These are phyloP conservation scores for Sordariomycetes sp. DNA, from an alignment of 2,329 filamentous ascomycete species.

Conservation along the genomic window DNA sequence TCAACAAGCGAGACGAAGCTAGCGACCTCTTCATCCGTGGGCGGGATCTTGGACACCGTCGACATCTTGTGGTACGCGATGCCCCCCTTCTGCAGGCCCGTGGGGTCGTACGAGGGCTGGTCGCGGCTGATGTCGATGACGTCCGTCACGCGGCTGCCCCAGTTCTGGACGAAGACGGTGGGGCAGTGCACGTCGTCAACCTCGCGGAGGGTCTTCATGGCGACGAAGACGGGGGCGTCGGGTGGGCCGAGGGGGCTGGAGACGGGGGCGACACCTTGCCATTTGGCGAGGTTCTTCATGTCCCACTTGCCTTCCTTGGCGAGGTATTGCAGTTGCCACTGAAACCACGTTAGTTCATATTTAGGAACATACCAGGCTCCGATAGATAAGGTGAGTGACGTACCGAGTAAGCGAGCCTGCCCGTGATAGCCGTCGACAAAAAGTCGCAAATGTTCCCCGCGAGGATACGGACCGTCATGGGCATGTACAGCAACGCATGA, in stretches of 20 bases:
- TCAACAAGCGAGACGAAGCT: conserved; percentile 45
- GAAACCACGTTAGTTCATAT: conserved; percentile 44
- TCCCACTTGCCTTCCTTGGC: conserved; percentile 93
- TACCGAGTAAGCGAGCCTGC: conserved; percentile 28
- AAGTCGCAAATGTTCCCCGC: conserved; percentile 78
- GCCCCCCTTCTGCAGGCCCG: conserved; percentile 49
- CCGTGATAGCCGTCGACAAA: conserved; percentile 59
- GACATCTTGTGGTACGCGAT: conserved; percentile 76
- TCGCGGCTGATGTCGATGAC: conserved; percentile 89
- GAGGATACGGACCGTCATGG: conserved; percentile 59
- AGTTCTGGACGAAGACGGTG: conserved; percentile 52
- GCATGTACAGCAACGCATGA: conserved; percentile 74
- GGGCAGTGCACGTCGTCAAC: conserved; percentile 77
- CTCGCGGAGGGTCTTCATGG: conserved; percentile 87
- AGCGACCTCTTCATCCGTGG: conserved; percentile 38
- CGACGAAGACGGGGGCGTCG: conserved; percentile 54
- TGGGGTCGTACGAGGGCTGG: conserved; percentile 76
- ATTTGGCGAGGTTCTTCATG: conserved; percentile 90
- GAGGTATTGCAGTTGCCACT: conserved; percentile 85
- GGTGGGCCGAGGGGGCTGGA: conserved; percentile 56
- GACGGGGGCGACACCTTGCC: conserved; percentile 67
- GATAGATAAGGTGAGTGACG: background rate
- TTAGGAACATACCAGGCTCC: background rate
- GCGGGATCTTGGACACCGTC: conserved; percentile 84
- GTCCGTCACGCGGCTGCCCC: conserved; percentile 54